A percentile compares a stretch with the other conserved stretches of the same genome.
These are phyloP conservation scores for Otatea glauca DNA, from an alignment of 176 grass and related monocot species.

Conservation along the genomic window DNA sequence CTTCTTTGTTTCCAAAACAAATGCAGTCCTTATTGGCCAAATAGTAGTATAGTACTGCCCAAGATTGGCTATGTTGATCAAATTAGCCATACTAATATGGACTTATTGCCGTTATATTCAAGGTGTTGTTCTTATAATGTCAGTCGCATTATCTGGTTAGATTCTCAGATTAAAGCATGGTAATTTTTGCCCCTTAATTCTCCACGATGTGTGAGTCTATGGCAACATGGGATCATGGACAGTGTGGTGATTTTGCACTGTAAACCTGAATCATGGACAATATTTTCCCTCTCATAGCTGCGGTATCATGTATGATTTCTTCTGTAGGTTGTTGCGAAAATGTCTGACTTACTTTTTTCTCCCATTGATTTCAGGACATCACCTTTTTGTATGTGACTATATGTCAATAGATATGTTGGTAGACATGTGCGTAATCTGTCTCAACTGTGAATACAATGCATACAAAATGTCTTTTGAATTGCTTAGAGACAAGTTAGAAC, in stretches of 20 bases:
- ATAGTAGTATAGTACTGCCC: not conserved
- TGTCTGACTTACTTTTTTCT: constrained; percentile 20
- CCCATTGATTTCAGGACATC: not conserved
- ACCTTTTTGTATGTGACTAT: not conserved
- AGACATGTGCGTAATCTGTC: constrained; percentile 8
- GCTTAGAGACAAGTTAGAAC: constrained; percentile 6
- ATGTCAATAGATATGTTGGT: constrained; percentile 12
- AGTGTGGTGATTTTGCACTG: not conserved
- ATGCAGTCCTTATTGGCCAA: not conserved
- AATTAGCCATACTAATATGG: not conserved
- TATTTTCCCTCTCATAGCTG: not conserved
- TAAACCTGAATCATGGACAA: constrained; percentile 7
- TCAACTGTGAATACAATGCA: not conserved
- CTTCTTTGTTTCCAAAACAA: not conserved
- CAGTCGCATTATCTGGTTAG: not conserved
- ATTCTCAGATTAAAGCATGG: not conserved
- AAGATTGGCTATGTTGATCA: not conserved
- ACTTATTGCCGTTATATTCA: constrained; percentile 1
- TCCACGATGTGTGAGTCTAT: not conserved
- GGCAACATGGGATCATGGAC: not conserved
- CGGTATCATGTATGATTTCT: not conserved
- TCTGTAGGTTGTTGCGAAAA: not conserved
- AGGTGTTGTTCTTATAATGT: not conserved
- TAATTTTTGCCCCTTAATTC: not conserved
- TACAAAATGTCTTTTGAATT: constrained; percentile 28